phyloP scores from a whole-genome alignment of 129 eudicot genomes.

The Tagetes erecta region DNA sequence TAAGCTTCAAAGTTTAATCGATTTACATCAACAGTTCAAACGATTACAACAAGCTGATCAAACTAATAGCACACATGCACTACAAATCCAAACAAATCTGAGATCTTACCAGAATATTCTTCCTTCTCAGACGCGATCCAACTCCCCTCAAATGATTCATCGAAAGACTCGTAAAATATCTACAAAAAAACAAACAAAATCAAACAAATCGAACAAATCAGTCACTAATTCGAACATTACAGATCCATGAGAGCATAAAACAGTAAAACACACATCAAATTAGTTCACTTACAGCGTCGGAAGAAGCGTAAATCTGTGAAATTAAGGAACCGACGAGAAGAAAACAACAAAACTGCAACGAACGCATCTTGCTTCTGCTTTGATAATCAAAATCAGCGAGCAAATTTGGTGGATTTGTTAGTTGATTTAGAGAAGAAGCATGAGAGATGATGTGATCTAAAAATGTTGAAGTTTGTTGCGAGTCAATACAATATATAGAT shows the following conservation, averaged over 20 bases:
- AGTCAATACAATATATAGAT: slow-evolving; percentile 33
- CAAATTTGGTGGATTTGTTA: background rate
- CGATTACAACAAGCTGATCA: slow-evolving; percentile 5
- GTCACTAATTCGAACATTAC: slow-evolving; percentile 12
- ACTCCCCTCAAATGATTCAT: slow-evolving; percentile 71
- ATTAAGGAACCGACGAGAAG: slow-evolving; percentile 48
- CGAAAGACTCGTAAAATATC: slow-evolving; percentile 79
- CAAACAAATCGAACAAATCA: slow-evolving; percentile 1
- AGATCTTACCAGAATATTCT: slow-evolving; percentile 59
- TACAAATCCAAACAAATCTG: slow-evolving; percentile 20
- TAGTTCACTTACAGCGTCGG: slow-evolving; percentile 53
- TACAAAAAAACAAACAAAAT: slow-evolving; percentile 18
- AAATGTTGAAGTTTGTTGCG: background rate
- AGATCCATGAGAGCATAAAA: background rate
- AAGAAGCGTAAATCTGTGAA: slow-evolving; percentile 59
- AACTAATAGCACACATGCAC: background rate
- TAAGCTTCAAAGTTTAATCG: background rate
- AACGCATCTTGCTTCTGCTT: slow-evolving; percentile 39
- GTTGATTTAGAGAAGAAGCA: slow-evolving; percentile 13
- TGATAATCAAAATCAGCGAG: slow-evolving; percentile 3
- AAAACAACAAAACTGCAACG: slow-evolving; percentile 37
- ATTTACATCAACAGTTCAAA: slow-evolving; percentile 2
- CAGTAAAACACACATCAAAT: background rate
- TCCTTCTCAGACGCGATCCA: slow-evolving; percentile 88
- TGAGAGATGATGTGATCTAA: background rate